These are phyloP conservation scores for Penicillium atrosanguineum DNA, from an alignment of 495 filamentous ascomycete species.

Conservation along the genomic window DNA sequence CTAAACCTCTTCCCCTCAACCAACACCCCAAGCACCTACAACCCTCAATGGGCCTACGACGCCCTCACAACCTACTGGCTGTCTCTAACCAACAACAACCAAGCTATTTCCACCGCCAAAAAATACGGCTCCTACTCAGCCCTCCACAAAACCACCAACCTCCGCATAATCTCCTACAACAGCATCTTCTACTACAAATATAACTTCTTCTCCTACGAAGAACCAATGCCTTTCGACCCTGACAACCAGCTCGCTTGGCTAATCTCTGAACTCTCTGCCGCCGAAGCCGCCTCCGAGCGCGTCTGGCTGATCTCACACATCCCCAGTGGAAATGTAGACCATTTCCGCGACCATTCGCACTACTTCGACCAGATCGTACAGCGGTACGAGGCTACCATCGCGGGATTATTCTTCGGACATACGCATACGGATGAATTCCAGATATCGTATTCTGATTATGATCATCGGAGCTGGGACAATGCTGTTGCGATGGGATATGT, in stretches of 20 bases:
- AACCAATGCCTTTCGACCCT: constrained; percentile 49
- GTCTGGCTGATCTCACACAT: constrained; percentile 57
- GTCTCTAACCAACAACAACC: constrained; percentile 41
- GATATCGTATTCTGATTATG: constrained; percentile 50
- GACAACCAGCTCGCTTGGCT: constrained; percentile 49
- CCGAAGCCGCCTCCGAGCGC: constrained; percentile 47
- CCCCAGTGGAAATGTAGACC: constrained; percentile 44
- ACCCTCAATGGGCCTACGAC: constrained; percentile 52
- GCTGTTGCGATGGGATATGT: constrained; percentile 50
- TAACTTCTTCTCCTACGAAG: constrained; percentile 53
- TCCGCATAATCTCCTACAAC: constrained; percentile 57
- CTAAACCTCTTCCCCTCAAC: constrained; percentile 49
- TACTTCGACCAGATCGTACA: constrained; percentile 54
- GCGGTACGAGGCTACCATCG: constrained; percentile 51
- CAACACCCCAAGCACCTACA: constrained; percentile 27
- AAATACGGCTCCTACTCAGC: constrained; percentile 52
- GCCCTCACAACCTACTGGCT: constrained; percentile 45
- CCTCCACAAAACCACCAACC: constrained; percentile 35
- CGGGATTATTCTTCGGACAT: constrained; percentile 57
- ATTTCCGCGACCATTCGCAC: constrained; percentile 51
- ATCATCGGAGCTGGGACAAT: constrained; percentile 27
- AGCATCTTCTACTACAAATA: constrained; percentile 56
- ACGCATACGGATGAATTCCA: constrained; percentile 57
- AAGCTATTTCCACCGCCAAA: constrained; percentile 30
- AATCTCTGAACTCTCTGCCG: constrained; percentile 47